These are phyloP conservation scores for Blastomyces gilchristii DNA, from an alignment of 2,329 filamentous ascomycete genomes.

Conservation along the genomic window DNA sequence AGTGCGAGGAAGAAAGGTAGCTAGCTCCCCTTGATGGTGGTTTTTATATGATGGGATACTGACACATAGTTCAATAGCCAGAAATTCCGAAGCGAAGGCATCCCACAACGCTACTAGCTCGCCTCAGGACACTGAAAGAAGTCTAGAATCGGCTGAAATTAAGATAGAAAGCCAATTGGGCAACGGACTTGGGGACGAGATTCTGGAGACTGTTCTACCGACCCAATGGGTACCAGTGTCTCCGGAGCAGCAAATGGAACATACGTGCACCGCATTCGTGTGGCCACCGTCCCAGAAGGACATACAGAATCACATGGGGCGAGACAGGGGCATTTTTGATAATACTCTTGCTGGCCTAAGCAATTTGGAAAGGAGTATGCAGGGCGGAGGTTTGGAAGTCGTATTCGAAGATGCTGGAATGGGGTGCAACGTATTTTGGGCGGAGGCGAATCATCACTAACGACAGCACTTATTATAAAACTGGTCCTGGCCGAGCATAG, in stretches of 20 bases:
- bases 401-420: background rate
- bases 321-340: background rate
- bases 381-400: background rate
- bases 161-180: conserved; percentile 2
- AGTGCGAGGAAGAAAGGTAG: conserved; percentile 9
- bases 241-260: background rate
- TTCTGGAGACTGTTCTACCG: background rate
- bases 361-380: background rate
- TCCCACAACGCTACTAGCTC: background rate
- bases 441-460: background rate
- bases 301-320: background rate
- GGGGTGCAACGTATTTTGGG: background rate
- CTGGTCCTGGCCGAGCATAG: background rate
- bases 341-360: background rate
- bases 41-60: background rate
- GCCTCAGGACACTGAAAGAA: conserved; percentile 3
- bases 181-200: background rate
- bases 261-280: conserved; percentile 7
- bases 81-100: background rate
- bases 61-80: background rate
- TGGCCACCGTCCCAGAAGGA: background rate
- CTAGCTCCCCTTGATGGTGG: background rate
- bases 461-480: background rate
- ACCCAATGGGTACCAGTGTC: background rate
- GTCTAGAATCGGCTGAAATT: background rate